These are phyloP conservation scores for Rhododendron ferrugineum DNA, from an alignment of 148 eudicot species.

Conservation along the genomic window DNA sequence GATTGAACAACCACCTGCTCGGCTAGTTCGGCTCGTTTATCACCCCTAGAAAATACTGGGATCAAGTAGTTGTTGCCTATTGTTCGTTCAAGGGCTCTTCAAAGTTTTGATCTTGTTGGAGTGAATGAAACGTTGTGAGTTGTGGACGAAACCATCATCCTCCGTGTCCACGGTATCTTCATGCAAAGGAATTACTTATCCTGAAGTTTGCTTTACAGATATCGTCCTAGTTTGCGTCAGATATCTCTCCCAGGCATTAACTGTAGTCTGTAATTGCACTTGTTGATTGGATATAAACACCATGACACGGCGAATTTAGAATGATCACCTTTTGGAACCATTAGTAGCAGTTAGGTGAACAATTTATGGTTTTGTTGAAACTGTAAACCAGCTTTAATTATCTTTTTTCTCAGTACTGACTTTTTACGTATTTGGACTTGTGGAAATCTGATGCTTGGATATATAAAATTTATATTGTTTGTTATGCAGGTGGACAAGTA, in stretches of 20 bases:
- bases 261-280: background rate
- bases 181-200: background rate
- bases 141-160: background rate
- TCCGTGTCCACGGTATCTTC: background rate
- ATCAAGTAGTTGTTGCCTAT: background rate
- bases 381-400: background rate
- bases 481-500: slow-evolving; percentile 78
- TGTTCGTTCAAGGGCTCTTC: background rate
- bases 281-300: background rate
- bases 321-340: background rate
- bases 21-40: background rate
- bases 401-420: background rate
- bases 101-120: background rate
- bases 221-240: background rate
- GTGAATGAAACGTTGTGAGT: background rate
- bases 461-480: background rate
- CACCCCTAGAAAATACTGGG: background rate
- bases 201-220: background rate
- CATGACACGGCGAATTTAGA: background rate
- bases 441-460: background rate
- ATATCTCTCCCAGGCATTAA: background rate
- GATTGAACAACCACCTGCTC: background rate
- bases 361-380: background rate
- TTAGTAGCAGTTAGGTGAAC: background rate
- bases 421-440: background rate